Percentiles rank a stretch among this genome's conserved stretches.
Conservation (phyloP, 345 rosid species). For the Eucalyptus fibrosa region DNA sequence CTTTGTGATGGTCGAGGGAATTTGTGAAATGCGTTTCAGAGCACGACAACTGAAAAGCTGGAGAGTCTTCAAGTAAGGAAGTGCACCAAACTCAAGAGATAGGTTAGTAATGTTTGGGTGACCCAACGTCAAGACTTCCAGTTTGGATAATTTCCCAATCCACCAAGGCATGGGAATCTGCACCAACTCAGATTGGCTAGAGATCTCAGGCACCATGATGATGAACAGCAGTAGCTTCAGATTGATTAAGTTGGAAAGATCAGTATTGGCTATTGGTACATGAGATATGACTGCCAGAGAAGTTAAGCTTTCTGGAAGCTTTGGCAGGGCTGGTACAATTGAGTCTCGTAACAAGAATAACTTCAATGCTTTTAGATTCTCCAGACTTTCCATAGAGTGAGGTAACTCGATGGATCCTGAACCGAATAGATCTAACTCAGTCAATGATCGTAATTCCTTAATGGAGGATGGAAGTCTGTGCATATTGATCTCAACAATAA, state of each 20-base stretch:
- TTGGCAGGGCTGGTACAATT: background rate
- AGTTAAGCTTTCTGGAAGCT: background rate
- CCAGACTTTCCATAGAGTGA: background rate
- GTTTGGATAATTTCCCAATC: background rate
- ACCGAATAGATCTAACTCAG: background rate
- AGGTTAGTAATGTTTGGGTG: background rate
- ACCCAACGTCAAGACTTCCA: background rate
- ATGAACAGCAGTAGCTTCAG: background rate
- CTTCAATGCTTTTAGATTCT: background rate
- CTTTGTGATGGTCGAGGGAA: background rate
- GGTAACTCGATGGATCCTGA: accelerated
- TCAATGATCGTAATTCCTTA: background rate
- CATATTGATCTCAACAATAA: accelerated
- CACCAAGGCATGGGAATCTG: background rate
- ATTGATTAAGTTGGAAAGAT: background rate
- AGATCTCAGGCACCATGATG: accelerated
- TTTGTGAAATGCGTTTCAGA: background rate
- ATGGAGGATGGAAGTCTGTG: background rate
- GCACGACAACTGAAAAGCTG: accelerated
- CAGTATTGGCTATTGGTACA: accelerated
- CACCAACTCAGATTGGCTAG: background rate
- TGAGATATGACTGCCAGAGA: accelerated
- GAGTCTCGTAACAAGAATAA: accelerated
- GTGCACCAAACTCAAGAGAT: background rate
- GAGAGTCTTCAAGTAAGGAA: background rate